phyloP scores from a whole-genome alignment of 1,139 yeast species.

The Kodamaea fungicola region DNA sequence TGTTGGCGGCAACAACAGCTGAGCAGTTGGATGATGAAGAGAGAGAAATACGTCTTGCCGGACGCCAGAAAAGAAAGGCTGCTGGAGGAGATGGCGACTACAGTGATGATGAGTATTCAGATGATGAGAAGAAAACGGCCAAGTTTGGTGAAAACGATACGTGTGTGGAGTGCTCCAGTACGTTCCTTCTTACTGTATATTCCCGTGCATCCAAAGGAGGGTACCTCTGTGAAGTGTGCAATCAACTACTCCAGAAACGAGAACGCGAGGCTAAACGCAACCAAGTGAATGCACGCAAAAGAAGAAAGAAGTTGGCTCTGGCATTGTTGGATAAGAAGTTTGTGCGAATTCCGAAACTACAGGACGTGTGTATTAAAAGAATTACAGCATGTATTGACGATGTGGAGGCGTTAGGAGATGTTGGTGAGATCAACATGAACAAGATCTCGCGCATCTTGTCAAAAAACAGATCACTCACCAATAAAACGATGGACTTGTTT shows the following conservation, averaged over 20 bases:
- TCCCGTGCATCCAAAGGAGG: conserved; percentile 57
- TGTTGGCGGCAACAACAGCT: neutral
- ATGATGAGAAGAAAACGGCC: conserved; percentile 20
- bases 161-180: conserved; percentile 58
- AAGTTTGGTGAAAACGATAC: conserved; percentile 46
- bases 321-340: conserved; percentile 74
- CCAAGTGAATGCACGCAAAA: conserved; percentile 63
- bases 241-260: conserved; percentile 38
- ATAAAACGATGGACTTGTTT: conserved; percentile 69
- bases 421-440: conserved; percentile 58
- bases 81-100: conserved; percentile 18
- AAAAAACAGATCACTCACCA: conserved; percentile 73
- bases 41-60: conserved; percentile 41
- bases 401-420: conserved; percentile 76
- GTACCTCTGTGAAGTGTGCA: conserved; percentile 66
- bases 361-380: conserved; percentile 71
- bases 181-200: conserved; percentile 61
- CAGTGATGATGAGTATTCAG: conserved; percentile 21
- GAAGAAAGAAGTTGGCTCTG: conserved; percentile 75
- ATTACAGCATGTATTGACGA: conserved; percentile 73
- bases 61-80: conserved; percentile 30
- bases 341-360: conserved; percentile 64
- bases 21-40: conserved; percentile 21
- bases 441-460: conserved; percentile 74
- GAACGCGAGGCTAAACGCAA: conserved; percentile 47